These are phyloP conservation scores for Haplosporangium sp. DNA, from an alignment of 371 early-diverging fungal species.

Conservation along the genomic window DNA sequence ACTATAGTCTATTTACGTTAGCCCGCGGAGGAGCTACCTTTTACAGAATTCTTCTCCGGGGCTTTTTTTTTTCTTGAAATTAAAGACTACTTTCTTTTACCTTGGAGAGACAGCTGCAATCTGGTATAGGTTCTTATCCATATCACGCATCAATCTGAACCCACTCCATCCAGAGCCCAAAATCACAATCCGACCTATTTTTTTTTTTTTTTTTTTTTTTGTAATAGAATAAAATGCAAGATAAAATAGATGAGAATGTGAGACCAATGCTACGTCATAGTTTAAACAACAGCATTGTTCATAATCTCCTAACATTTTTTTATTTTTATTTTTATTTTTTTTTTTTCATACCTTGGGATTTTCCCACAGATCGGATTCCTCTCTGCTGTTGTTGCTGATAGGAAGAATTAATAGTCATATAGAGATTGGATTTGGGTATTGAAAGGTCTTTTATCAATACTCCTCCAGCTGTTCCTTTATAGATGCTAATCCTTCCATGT, in stretches of 20 bases:
- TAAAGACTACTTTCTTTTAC: slow-evolving; percentile 17
- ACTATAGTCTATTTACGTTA: background rate
- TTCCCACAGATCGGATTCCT: slow-evolving; percentile 47
- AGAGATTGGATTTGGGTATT: slow-evolving; percentile 4
- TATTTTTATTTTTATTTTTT: background rate
- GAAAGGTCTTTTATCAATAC: background rate
- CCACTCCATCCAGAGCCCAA: slow-evolving; percentile 82
- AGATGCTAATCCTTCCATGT: background rate
- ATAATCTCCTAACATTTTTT: background rate
- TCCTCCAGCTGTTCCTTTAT: background rate
- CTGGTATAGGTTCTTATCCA: slow-evolving; percentile 72
- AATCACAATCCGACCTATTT: slow-evolving; percentile 57
- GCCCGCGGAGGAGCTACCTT: no score
- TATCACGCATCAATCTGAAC: slow-evolving; percentile 70
- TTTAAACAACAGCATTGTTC: background rate
- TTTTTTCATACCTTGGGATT: slow-evolving; percentile 36
- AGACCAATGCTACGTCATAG: background rate
- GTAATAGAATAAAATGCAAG: background rate
- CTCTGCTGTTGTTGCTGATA: slow-evolving; percentile 24
- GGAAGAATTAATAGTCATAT: background rate
- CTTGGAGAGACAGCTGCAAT: slow-evolving; percentile 79
- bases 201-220: no score
- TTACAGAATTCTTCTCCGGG: no score
- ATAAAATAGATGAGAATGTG: background rate
- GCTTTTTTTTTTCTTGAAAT: background rate